A percentile compares a stretch with the other conserved stretches of the same genome.
Evolutionary conservation across 1,284 basidiomycete genomes (phyloP).

Genomic region (Polyporus tsugae): DNA sequence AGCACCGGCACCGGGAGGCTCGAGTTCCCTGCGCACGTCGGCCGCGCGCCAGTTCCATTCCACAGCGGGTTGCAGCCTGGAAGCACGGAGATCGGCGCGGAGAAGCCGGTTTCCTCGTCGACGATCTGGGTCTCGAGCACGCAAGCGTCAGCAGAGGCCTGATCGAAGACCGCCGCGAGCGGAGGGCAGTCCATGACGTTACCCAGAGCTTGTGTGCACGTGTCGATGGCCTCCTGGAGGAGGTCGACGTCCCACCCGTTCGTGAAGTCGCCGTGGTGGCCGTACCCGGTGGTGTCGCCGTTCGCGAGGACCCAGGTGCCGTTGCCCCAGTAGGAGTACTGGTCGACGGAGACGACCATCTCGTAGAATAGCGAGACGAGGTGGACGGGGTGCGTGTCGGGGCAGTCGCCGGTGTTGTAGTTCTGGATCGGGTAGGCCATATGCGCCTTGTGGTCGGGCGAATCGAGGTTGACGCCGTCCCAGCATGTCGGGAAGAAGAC

Average conservation of each 20-base stretch:
- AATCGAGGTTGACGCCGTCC: constrained; percentile 54
- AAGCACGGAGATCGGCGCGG: constrained; percentile 31
- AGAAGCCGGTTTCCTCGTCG: constrained; percentile 37
- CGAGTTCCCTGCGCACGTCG: constrained; percentile 17
- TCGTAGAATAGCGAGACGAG: constrained; percentile 44
- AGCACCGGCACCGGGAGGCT: constrained; percentile 21
- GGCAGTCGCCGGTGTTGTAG: constrained; percentile 42
- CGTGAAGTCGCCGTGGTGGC: constrained; percentile 44
- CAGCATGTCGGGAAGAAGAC: constrained; percentile 55
- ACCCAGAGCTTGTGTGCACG: constrained; percentile 36
- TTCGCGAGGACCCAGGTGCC: constrained; percentile 42
- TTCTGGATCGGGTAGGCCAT: constrained; percentile 54
- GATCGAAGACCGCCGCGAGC: constrained; percentile 32
- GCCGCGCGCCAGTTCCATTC: constrained; percentile 29
- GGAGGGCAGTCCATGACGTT: constrained; percentile 33
- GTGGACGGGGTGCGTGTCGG: constrained; percentile 40
- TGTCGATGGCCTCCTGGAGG: constrained; percentile 40
- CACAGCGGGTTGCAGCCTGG: constrained; percentile 41
- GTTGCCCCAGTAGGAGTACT: constrained; percentile 35
- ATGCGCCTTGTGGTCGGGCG: constrained; percentile 60
- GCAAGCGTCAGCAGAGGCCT: constrained; percentile 33
- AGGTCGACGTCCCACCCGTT: constrained; percentile 42
- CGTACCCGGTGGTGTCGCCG: constrained; percentile 42
- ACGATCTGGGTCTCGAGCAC: constrained; percentile 35
- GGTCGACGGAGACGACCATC: constrained; percentile 33